Evolutionary conservation across 257 asterid species (phyloP), one percentile per base, ranked within the genome.

Genomic region (Dorcoceras hygrometricum): DNA sequence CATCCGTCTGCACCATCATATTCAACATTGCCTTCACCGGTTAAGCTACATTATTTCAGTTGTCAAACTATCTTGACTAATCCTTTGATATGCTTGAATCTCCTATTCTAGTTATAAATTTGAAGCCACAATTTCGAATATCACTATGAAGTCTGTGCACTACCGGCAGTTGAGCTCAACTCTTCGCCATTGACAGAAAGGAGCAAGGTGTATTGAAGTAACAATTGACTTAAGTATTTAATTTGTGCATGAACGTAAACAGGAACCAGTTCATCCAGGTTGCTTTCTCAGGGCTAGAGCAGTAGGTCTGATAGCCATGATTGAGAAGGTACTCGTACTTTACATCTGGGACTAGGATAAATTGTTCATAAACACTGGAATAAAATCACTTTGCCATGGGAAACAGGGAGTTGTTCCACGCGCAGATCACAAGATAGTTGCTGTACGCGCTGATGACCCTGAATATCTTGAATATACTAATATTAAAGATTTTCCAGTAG

Each of bases 221-320:
- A 0, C 31, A 28, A 28, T 28, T 60, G 66, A 69, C n/a, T 36
- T 27, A 46, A 34, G 19, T 10, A 29, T 28, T 31, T 57, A 70
- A 66, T 20, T 27, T 60, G 51, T 66, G 61, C 22, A 3, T 64
- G 63, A 58, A 32, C 23, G 67, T 76, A 46, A 60, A 65, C 87
- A 90, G 99, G 99, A 93, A 73, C 96, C 97, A 57, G 94, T 93
- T 73, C 76, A 85, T 71, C 97, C 99, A 1, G 97, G 99, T 56
- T 84, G 95, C 87, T 90, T 93, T 79, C 95, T 93, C 68, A 85
- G 96, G 82, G 99, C 95, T 68, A 90, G 87, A 80, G 99, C 97
- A 70, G 88, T 93, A 76, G 97, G 99, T 18, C 89, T 93, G 67
- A 90, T 93, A 97, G 97, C 97, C 74, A 93, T 93, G 99, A 93